Evolutionary conservation across 106 monocot genomes (phyloP).

Genomic region (Allium cepa): DNA sequence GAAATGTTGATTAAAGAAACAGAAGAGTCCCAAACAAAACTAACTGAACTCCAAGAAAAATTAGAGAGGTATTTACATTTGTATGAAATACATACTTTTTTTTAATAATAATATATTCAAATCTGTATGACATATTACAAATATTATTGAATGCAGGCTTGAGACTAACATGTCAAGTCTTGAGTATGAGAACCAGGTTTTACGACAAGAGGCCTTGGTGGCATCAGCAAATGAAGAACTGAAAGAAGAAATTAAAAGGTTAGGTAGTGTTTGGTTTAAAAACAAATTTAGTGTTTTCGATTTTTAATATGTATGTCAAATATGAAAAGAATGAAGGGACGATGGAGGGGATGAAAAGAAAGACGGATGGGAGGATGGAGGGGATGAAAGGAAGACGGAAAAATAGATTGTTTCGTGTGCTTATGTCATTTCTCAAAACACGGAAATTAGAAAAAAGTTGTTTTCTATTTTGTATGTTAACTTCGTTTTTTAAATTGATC

Average conservation of each 20-base stretch:
- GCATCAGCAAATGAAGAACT: constrained; percentile 61
- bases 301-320: too few relatives aligned
- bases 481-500: too few relatives aligned
- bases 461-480: too few relatives aligned
- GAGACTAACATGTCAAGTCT: constrained; percentile 64
- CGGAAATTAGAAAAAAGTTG: too few relatives aligned
- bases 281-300: too few relatives aligned
- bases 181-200: constrained; percentile 85
- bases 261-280: too few relatives aligned
- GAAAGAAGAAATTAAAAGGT: constrained; percentile 79
- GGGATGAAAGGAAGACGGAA: too few relatives aligned
- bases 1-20: constrained; percentile 53
- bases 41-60: constrained; percentile 69
- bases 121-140: not conserved
- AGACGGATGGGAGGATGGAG: too few relatives aligned
- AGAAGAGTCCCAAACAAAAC: constrained; percentile 52
- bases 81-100: not conserved
- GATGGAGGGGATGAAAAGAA: too few relatives aligned
- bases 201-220: constrained; percentile 76
- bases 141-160: constrained; percentile 34
- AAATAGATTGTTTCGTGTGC: too few relatives aligned
- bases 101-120: not conserved
- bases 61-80: constrained; percentile 49
- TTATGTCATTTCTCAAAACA: too few relatives aligned
- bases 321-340: too few relatives aligned